Evolutionary conservation across 2,329 filamentous ascomycete species (phyloP).

Genomic region (Fonsecaea nubica): DNA sequence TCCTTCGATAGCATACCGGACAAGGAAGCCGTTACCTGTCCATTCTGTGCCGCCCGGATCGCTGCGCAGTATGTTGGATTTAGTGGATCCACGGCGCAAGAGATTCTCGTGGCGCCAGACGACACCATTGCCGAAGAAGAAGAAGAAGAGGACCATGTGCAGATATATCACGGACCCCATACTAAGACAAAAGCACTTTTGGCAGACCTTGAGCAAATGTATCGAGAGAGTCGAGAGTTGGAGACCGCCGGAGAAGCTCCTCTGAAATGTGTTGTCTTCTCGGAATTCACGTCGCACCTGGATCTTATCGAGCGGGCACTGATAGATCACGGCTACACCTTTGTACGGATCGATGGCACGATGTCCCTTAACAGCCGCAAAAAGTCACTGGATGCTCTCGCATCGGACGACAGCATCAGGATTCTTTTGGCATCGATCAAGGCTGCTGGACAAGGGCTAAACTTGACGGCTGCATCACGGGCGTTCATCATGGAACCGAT

Average conservation of each 20-base stretch:
- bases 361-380: conserved; percentile 80
- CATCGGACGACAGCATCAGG: conserved; percentile 71
- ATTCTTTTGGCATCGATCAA: conserved; percentile 92
- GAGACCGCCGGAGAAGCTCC: conserved; percentile 69
- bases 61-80: conserved; percentile 72
- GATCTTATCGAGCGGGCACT: conserved; percentile 89
- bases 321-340: conserved; percentile 68
- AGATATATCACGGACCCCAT: conserved; percentile 79
- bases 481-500: conserved; percentile 99
- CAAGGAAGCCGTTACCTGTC: conserved; percentile 63
- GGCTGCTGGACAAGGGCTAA: conserved; percentile 89
- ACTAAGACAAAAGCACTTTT: conserved; percentile 89
- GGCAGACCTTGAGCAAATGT: conserved; percentile 71
- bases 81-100: conserved; percentile 62
- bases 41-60: conserved; percentile 70
- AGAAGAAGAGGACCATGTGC: conserved; percentile 41
- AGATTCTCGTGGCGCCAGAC: conserved; percentile 61
- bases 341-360: conserved; percentile 84
- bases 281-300: conserved; percentile 92
- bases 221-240: conserved; percentile 63
- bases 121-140: conserved; percentile 56
- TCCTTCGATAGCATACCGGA: conserved; percentile 57
- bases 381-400: conserved; percentile 77
- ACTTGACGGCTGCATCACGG: conserved; percentile 81
- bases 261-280: conserved; percentile 93